Evolutionary conservation across 2,329 filamentous ascomycete species (phyloP), one percentile per base, ranked within the genome.

Genomic region (Ophiostoma piceae): DNA sequence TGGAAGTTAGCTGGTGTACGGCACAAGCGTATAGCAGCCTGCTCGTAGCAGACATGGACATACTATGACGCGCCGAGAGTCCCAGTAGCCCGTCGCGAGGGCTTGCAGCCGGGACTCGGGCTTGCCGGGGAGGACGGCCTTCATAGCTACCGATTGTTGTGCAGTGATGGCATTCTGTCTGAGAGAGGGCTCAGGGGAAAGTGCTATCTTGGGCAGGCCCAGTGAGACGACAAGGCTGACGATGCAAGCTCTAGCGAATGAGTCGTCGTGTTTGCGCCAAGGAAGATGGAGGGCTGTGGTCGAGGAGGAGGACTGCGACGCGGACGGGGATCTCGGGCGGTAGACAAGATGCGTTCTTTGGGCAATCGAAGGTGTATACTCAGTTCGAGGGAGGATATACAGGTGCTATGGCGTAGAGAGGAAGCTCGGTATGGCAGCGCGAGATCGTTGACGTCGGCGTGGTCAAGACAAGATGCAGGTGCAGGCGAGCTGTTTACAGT

Each of bases 51-150:
- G 54, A 64, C 75, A 72, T 62, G 16, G 54, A 64, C 75, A 73
- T 62, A 80, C 78, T 51, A 77, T 79, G 60, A 80, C 74, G 69
- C 78, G 76, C 75, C 76, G 74, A 39, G 75, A 75, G 51, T 80
- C 77, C 82, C 82, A 84, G 74, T 77, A 80, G 72, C 81, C 82
- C 68, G 80, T 83, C 29, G 81, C 79, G 71, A 83, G 75, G 74
- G 80, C 82, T 78, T 83, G 82, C 74, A 82, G 80, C 74, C 79
- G 77, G 73, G 81, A 77, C 77, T 82, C 81, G 72, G 82, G 82
- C 78, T 80, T 80, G 74, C 82, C 82, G 73, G 82, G 82, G 75
- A 84, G 80, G 77, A 83, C 77, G 73, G 78, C 80, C 77, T 80
- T 82, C 81, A 82, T 83, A 76, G 78, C 69, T 77, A 76, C 75